Percentiles rank a stretch among this genome's conserved stretches.
Evolutionary conservation across 495 filamentous ascomycete species (phyloP).

Genomic region (Melanomma pulvis-pyrius): DNA sequence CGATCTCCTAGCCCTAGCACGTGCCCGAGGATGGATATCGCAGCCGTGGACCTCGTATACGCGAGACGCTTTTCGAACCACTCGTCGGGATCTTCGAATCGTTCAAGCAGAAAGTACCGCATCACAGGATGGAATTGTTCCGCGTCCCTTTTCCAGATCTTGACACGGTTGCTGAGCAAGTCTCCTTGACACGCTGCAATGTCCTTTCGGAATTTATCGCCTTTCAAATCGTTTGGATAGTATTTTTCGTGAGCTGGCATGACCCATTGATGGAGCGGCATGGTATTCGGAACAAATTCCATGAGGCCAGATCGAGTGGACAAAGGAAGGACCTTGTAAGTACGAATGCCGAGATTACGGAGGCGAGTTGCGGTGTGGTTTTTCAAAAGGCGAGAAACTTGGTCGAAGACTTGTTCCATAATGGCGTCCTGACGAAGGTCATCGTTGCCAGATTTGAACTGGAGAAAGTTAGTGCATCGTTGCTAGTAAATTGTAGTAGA

Average conservation of each 20-base stretch:
- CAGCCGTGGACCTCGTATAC: constrained; percentile 89
- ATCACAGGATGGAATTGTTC: constrained; percentile 90
- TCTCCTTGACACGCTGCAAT: constrained; percentile 72
- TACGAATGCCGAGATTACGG: constrained; percentile 83
- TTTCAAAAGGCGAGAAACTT: constrained; percentile 86
- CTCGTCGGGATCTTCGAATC: constrained; percentile 89
- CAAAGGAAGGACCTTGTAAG: constrained; percentile 93
- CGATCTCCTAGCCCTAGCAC: constrained; percentile 94
- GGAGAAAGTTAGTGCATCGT: background rate
- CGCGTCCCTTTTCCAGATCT: constrained; percentile 70
- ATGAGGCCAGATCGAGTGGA: constrained; percentile 86
- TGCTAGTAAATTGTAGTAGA: background rate
- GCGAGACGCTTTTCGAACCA: constrained; percentile 88
- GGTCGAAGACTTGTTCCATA: constrained; percentile 99
- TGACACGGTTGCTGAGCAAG: constrained; percentile 68
- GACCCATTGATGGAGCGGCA: constrained; percentile 85
- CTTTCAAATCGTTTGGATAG: constrained; percentile 81
- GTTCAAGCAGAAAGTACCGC: constrained; percentile 95
- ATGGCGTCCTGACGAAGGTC: constrained; percentile 98
- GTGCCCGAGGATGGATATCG: constrained; percentile 92
- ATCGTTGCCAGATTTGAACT: constrained; percentile 92
- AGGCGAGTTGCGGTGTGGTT: constrained; percentile 83
- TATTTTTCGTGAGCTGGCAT: constrained; percentile 88
- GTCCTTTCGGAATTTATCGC: constrained; percentile 70
- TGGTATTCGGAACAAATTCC: constrained; percentile 92